These are phyloP conservation scores for Candida methanosorbosa DNA, from an alignment of 805 yeast species.

Conservation along the genomic window DNA sequence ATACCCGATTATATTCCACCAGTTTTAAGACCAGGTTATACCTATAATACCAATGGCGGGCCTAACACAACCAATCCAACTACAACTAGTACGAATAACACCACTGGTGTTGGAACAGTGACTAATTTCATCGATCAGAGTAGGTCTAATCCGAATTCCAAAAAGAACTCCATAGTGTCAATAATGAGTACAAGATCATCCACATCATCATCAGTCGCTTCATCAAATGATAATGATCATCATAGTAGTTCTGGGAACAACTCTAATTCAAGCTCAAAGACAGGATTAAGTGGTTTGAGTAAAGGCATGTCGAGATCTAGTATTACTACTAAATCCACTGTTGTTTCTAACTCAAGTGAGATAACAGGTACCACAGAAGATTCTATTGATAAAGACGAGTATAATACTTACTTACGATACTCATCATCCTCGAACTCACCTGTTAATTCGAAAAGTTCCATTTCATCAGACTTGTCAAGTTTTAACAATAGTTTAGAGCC, in stretches of 20 bases:
- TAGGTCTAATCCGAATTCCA: no score
- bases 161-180: no score
- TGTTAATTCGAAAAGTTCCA: no score
- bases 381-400: neutral
- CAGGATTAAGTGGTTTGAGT: no score
- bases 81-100: neutral
- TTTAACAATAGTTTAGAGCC: slow-evolving; percentile 27
- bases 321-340: no score
- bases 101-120: no score
- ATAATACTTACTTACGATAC: no score
- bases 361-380: neutral
- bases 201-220: neutral
- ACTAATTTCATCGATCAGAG: no score
- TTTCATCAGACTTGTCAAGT: neutral
- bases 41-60: neutral
- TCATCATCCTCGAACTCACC: neutral
- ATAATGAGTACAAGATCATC: no score
- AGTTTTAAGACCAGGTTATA: slow-evolving; percentile 33
- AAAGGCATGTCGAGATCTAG: no score
- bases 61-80: neutral
- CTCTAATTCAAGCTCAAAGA: neutral
- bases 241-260: neutral
- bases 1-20: slow-evolving; percentile 44
- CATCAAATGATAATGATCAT: neutral
- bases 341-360: neutral